Evolutionary conservation across 441 rosid species (phyloP).

Genomic region (Aleurites moluccanus): DNA sequence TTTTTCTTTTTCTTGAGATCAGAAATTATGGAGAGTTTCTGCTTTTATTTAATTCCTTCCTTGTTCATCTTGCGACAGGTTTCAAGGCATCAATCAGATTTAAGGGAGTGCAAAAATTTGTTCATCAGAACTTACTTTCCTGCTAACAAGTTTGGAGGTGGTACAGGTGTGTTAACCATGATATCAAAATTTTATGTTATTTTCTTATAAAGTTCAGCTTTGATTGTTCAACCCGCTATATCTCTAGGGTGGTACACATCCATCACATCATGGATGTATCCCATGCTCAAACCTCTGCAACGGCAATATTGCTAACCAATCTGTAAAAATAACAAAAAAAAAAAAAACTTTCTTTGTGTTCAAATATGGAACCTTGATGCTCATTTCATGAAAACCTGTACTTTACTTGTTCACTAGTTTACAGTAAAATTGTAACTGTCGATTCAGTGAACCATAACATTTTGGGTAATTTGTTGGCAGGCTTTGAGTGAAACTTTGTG

Average conservation of each 20-base stretch:
- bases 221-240: not conserved
- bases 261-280: not conserved
- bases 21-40: not conserved
- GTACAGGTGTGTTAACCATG: conserved; percentile 39
- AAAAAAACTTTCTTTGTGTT: not conserved
- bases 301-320: not conserved
- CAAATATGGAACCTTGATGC: not conserved
- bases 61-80: conserved; percentile 39
- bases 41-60: conserved; percentile 1
- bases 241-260: not conserved
- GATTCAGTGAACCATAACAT: not conserved
- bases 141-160: conserved; percentile 36
- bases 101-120: conserved; percentile 43
- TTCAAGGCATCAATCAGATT: conserved; percentile 51
- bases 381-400: not conserved
- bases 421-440: not conserved
- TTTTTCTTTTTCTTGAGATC: not conserved
- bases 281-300: not conserved
- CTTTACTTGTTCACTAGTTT: not conserved
- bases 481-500: not conserved
- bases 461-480: not conserved
- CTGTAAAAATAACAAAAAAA: not conserved
- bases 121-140: conserved; percentile 44
- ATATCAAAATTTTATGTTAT: not conserved
- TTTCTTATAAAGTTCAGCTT: not conserved